Base-by-base conservation (phyloP, 768 basidiomycete genomes). In the Gymnopilus junonius region DNA sequence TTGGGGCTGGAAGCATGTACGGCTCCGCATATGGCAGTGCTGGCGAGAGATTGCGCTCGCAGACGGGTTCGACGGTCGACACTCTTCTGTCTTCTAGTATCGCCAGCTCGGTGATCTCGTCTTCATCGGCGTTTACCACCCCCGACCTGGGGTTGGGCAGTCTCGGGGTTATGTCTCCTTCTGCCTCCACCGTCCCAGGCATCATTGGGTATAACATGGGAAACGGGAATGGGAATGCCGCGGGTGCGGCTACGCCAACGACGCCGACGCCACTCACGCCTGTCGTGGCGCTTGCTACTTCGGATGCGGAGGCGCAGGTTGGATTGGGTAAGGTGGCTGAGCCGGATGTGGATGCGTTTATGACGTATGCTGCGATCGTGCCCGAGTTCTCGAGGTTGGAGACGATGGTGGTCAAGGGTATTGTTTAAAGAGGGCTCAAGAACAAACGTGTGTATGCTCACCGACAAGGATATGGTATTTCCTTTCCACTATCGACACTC, bases 241-340 rank as follows among this genome's bases (percentile, higher is more conserved):
- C 58, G 53, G 57, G 73, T 39, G 69, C 74, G 1, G 72, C 77
- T 11, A 76, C 84, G 3, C 79, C 83, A 8, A 77, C 85, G 27
- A 83, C 87, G 31, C 83, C 85, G 0, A 83, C 85, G 20, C 80
- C 90, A 5, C 78, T 92, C 32, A 87, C 87, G 8, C 90, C 92
- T 1, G 87, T 93, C 8, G 83, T 85, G 12, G 87, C 92, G 27
- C 78, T 94, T 58, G 84, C 87, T 15, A 93, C 92, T 1, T 79
- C 82, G 2, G 92, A 93, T 64, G 79, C 82, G 15, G 93, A 94
- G 76, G 80, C 85, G 32, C 90, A 91, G 75, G 79, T 90, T 34
- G 93, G 93, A 15, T 75, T 94, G 50, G 89, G 86, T 32, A 93
- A 93, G 75, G 89, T 94, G 6, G 92, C 93, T 0, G 92, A 93